Evolutionary conservation across 257 asterid genomes (phyloP), one percentile per base, ranked within the genome.

Genomic region (Avicennia marina): DNA sequence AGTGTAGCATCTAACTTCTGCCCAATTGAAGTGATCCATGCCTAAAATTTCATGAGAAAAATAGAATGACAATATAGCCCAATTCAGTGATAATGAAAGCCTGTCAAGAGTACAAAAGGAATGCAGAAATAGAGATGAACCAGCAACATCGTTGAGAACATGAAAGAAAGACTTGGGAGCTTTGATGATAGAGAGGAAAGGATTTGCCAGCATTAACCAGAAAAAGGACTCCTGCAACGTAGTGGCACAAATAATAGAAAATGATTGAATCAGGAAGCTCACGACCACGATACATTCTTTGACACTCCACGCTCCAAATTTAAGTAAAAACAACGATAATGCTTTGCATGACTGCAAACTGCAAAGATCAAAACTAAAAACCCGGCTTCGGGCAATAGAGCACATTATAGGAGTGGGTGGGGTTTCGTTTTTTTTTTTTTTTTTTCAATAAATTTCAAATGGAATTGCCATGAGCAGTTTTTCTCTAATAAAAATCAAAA

Each of bases 11-110:
- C 96, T 60, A 90, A 70, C 76, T 87, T 90, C 65, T 87, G 91
- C 42, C 87, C 98, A n/a, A 89, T 74, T 66, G 78, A 73, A 27
- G 93, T 56, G 71, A 90, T 90, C 98, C 98, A 90, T 18, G 88
- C 98, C 98, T 89, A 71, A 41, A 19, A 40, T 51, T 68, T 48
- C 59, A 18, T 32, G 52, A 31, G 52, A 65, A 22, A 62, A 65
- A 19, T 18, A n/a, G n/a, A 53, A 45, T n/a, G n/a, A n/a, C n/a
- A n/a, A n/a, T n/a, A n/a, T n/a, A n/a, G n/a, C n/a, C n/a, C n/a
- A n/a, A n/a, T n/a, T n/a, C n/a, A n/a, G n/a, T n/a, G n/a, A n/a
- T n/a, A n/a, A n/a, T n/a, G n/a, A n/a, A n/a, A n/a, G n/a, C n/a
- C n/a, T n/a, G n/a, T n/a, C n/a, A n/a, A n/a, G n/a, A n/a, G n/a